phyloP scores from a whole-genome alignment of 352 stramenopile genomes.

The Nothophytophthora sp. region DNA sequence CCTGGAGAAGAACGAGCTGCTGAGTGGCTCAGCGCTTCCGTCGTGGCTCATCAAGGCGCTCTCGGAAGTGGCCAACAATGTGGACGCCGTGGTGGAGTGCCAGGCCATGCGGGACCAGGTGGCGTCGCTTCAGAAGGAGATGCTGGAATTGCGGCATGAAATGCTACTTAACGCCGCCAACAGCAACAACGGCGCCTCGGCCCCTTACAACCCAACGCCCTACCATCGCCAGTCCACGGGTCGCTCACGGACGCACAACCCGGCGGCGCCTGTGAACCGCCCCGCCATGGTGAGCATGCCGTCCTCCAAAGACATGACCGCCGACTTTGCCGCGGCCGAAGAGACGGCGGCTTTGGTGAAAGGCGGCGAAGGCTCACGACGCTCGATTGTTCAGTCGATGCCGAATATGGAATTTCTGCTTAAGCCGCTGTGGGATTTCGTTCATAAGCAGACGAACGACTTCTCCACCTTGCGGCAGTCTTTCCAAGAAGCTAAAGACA shows the following conservation, averaged over 20 bases:
- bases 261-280: conserved; percentile 5
- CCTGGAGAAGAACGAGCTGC: conserved; percentile 77
- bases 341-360: conserved; percentile 21
- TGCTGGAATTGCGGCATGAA: conserved; percentile 78
- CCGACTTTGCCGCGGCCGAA: conserved; percentile 18
- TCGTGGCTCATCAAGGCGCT: conserved; percentile 74
- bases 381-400: conserved; percentile 5
- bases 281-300: conserved; percentile 13
- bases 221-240: conserved; percentile 58
- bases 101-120: conserved; percentile 78
- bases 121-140: conserved; percentile 73
- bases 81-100: conserved; percentile 80
- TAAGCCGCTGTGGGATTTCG: conserved; percentile 75
- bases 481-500: conserved; percentile 79
- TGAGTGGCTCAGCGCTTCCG: conserved; percentile 66
- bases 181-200: conserved; percentile 1
- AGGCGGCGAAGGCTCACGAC: not conserved
- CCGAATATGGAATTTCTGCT: conserved; percentile 39
- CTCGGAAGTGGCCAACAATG: conserved; percentile 79
- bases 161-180: conserved; percentile 67
- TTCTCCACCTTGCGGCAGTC: conserved; percentile 58
- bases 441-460: conserved; percentile 79
- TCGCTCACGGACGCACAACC: conserved; percentile 13
- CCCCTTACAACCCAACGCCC: conserved; percentile 48
- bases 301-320: conserved; percentile 26